phyloP scores from a whole-genome alignment of 139 green algal genomes.

The Tetradesmus obliquus region DNA sequence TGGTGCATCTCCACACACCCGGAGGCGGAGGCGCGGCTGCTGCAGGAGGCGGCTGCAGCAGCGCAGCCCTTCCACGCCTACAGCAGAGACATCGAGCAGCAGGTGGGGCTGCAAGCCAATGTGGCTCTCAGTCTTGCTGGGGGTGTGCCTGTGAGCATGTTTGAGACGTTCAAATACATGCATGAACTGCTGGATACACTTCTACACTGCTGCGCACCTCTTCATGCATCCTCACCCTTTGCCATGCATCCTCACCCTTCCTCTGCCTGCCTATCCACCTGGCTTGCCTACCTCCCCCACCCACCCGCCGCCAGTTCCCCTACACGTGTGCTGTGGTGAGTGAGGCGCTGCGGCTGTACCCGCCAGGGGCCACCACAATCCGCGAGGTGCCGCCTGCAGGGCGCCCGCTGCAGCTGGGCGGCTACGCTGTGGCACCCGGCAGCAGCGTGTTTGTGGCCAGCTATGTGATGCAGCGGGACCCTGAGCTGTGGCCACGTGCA shows the following conservation, averaged over 20 bases:
- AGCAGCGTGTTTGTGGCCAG: slow-evolving; percentile 26
- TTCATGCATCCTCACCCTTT: neutral
- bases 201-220: neutral
- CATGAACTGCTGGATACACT: neutral
- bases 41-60: slow-evolving; percentile 2
- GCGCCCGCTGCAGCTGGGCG: slow-evolving; percentile 18
- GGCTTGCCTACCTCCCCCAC: neutral
- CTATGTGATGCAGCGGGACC: slow-evolving; percentile 53
- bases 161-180: too few species aligned
- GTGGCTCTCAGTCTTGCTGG: too few species aligned
- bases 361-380: slow-evolving; percentile 46
- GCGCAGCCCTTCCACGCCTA: neutral
- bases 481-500: slow-evolving; percentile 45
- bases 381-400: slow-evolving; percentile 13
- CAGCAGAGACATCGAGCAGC: neutral
- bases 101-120: neutral
- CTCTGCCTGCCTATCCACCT: neutral
- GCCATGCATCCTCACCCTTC: neutral
- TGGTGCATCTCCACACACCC: slow-evolving; percentile 23
- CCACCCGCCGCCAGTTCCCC: slow-evolving; percentile 27
- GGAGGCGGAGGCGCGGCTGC: slow-evolving; percentile 2
- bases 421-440: neutral
- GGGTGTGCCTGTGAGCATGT: too few species aligned
- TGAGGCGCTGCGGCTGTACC: slow-evolving; percentile 63
- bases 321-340: slow-evolving; percentile 61